These are phyloP conservation scores for Manihot esculenta DNA, from an alignment of 441 rosid species.

Conservation along the genomic window DNA sequence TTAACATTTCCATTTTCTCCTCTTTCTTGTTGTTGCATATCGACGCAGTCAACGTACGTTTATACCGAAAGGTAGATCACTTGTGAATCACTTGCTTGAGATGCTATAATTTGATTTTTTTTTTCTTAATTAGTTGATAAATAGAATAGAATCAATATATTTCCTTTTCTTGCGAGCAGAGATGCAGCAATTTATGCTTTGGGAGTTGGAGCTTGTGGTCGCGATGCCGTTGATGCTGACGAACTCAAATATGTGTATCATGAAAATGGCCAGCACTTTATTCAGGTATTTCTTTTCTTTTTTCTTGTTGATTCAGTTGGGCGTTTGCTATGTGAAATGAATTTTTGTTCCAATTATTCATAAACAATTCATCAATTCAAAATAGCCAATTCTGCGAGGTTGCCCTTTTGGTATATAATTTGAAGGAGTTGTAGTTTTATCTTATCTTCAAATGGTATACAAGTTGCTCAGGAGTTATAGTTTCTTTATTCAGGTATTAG, in stretches of 20 bases:
- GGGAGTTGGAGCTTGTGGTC: conserved; percentile 84
- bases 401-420: neutral
- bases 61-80: conserved; percentile 57
- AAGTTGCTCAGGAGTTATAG: neutral
- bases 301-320: neutral
- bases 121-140: neutral
- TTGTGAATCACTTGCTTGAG: neutral
- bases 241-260: conserved; percentile 88
- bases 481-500: neutral
- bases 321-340: no score
- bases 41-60: conserved; percentile 36
- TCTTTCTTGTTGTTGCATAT: neutral
- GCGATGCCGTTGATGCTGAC: conserved; percentile 61
- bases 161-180: conserved; percentile 33
- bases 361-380: neutral
- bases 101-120: neutral
- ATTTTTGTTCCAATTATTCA: no score
- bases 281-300: conserved; percentile 47
- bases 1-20: neutral
- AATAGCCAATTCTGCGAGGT: neutral
- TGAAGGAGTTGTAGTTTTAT: neutral
- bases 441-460: neutral
- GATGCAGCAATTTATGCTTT: conserved; percentile 81
- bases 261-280: conserved; percentile 61
- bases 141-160: neutral